Evolutionary conservation across 179 eudicot species (phyloP).

Genomic region (Corrigiola litoralis): DNA sequence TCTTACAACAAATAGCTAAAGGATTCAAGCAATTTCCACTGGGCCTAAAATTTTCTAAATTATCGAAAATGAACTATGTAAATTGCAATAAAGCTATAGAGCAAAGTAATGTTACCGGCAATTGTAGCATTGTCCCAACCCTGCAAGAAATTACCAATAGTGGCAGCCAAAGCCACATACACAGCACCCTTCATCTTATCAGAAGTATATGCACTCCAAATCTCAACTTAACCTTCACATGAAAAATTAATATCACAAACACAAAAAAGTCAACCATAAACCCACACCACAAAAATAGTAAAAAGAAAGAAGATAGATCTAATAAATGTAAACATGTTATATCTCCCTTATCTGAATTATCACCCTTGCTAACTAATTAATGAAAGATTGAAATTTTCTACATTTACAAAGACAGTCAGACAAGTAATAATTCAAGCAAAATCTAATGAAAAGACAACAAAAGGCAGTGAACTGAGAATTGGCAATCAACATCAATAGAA

Average conservation of each 20-base stretch:
- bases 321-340: background rate
- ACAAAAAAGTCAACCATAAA: conserved; percentile 15
- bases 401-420: background rate
- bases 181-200: conserved; percentile 67
- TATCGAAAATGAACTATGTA: too few relatives aligned
- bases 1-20: too few relatives aligned
- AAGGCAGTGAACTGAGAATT: background rate
- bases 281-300: background rate
- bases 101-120: conserved; percentile 50
- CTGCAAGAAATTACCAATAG: conserved; percentile 78
- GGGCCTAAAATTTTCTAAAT: background rate
- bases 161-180: conserved; percentile 70
- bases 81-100: background rate
- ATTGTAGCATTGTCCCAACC: conserved; percentile 93
- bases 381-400: background rate
- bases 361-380: background rate
- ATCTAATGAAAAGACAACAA: conserved; percentile 1
- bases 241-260: conserved; percentile 11
- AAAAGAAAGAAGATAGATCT: background rate
- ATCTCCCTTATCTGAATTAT: background rate
- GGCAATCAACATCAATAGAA: conserved; percentile 22
- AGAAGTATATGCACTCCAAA: conserved; percentile 14
- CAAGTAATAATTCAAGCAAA: background rate
- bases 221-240: conserved; percentile 15
- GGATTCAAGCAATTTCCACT: background rate